These are phyloP conservation scores for Metschnikowia orientalis DNA, from an alignment of 805 yeast genomes.

Conservation along the genomic window DNA sequence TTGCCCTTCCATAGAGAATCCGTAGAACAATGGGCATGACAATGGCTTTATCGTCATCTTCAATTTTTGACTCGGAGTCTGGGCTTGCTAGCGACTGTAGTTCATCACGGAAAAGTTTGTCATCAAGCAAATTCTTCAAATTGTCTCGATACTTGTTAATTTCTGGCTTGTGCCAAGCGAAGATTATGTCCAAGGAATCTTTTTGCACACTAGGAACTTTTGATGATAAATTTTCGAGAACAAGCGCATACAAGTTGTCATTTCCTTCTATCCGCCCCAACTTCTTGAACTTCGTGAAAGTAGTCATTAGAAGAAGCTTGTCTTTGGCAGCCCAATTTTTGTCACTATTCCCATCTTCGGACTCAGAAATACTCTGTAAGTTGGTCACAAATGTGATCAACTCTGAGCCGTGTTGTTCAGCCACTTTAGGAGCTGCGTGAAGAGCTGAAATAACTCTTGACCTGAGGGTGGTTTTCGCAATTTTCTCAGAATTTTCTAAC, in stretches of 20 bases:
- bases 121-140: constrained; percentile 72
- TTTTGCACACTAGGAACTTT: constrained; percentile 62
- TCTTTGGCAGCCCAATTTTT: constrained; percentile 48
- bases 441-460: constrained; percentile 56
- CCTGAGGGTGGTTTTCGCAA: constrained; percentile 46
- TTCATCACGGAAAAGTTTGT: constrained; percentile 81
- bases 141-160: constrained; percentile 69
- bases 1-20: constrained; percentile 83
- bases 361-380: constrained; percentile 34
- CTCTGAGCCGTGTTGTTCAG: constrained; percentile 56
- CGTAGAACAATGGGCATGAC: constrained; percentile 73
- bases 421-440: constrained; percentile 55
- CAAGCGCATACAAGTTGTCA: constrained; percentile 48
- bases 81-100: constrained; percentile 54
- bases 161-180: constrained; percentile 57
- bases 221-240: constrained; percentile 57
- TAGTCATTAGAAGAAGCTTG: constrained; percentile 51
- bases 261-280: constrained; percentile 52
- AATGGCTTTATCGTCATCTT: constrained; percentile 50
- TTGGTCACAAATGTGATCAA: constrained; percentile 47
- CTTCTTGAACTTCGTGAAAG: constrained; percentile 62
- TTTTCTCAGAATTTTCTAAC: constrained; percentile 3
- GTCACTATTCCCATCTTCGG: constrained; percentile 12
- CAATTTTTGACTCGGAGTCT: constrained; percentile 51
- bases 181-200: constrained; percentile 62